Evolutionary conservation across 148 eudicot genomes (phyloP).

Genomic region (Vaccinium myrtillus): DNA sequence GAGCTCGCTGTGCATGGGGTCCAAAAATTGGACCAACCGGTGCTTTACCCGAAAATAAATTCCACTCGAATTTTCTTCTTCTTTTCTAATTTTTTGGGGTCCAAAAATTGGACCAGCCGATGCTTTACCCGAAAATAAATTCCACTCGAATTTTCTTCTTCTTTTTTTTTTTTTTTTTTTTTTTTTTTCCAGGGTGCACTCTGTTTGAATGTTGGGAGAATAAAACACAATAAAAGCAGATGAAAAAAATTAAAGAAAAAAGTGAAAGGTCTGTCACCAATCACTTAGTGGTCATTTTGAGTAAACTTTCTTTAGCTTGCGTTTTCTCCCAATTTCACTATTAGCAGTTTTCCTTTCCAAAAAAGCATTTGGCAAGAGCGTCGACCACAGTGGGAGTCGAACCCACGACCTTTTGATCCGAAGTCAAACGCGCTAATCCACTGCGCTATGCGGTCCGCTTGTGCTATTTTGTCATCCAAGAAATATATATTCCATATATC

Average conservation of each 20-base stretch:
- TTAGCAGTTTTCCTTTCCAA: too few relatives aligned
- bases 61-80: not conserved
- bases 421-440: conserved; percentile 18
- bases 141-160: not conserved
- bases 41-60: not conserved
- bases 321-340: too few relatives aligned
- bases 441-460: conserved; percentile 5
- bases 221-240: not conserved
- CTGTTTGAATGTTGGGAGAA: not conserved
- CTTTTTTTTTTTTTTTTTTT: not conserved
- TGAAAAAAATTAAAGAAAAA: not conserved
- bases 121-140: not conserved
- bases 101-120: too few relatives aligned
- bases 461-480: not conserved
- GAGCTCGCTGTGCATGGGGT: too few relatives aligned
- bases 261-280: too few relatives aligned
- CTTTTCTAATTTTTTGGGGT: too few relatives aligned
- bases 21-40: too few relatives aligned
- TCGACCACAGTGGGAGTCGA: conserved; percentile 7
- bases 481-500: too few relatives aligned
- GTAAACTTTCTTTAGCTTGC: too few relatives aligned
- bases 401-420: conserved; percentile 8
- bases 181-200: not conserved
- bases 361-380: rapidly evolving
- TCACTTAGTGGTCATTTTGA: too few relatives aligned